Percentiles rank a stretch among this genome's conserved stretches.
Conservation (phyloP, 2,329 filamentous ascomycete species). For the Alternaria sp. region DNA sequence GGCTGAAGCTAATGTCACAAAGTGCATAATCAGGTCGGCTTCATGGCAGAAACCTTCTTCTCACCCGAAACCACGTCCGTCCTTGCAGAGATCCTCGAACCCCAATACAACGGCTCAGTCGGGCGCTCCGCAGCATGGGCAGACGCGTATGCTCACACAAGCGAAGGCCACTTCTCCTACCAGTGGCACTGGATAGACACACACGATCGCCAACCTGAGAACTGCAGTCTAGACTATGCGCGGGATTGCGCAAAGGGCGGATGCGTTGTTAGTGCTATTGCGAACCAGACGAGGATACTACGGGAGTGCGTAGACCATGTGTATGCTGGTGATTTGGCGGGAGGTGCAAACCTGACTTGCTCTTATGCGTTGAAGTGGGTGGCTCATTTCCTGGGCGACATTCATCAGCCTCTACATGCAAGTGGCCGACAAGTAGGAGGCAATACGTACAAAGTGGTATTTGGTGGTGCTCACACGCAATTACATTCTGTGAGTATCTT, state of each 20-base stretch:
- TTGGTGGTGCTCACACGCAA: conserved; percentile 40
- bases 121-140: conserved; percentile 51
- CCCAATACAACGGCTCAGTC: conserved; percentile 49
- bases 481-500: conserved; percentile 45
- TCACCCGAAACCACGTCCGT: conserved; percentile 38
- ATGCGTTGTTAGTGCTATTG: conserved; percentile 52
- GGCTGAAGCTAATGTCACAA: conserved; percentile 6
- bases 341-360: conserved; percentile 45
- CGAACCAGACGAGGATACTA: conserved; percentile 51
- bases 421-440: conserved; percentile 48
- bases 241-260: conserved; percentile 48
- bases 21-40: conserved; percentile 52
- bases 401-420: conserved; percentile 52
- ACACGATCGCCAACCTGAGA: conserved; percentile 41
- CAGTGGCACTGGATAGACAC: conserved; percentile 53
- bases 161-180: conserved; percentile 50
- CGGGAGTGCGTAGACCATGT: conserved; percentile 43
- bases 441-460: conserved; percentile 48
- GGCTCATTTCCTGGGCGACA: conserved; percentile 51
- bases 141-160: conserved; percentile 48
- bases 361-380: conserved; percentile 53
- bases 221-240: conserved; percentile 46
- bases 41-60: conserved; percentile 49
- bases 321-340: conserved; percentile 27
- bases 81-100: conserved; percentile 46